Evolutionary conservation across 768 basidiomycete species (phyloP).

Genomic region (Pulveroboletus ravenelii): DNA sequence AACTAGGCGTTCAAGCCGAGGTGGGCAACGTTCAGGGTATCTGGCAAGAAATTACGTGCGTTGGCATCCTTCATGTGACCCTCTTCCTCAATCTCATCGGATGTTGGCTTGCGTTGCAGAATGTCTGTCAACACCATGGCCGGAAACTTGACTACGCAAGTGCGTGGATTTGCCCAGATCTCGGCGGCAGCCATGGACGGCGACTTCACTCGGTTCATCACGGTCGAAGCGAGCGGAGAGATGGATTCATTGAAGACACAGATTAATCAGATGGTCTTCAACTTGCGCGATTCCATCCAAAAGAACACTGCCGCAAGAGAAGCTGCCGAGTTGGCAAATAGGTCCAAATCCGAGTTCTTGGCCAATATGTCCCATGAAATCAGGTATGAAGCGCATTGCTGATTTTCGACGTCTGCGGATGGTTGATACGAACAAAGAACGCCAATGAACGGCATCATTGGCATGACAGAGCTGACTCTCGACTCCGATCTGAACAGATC

Average conservation of each 20-base stretch:
- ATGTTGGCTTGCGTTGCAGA: conserved; percentile 35
- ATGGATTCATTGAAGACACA: conserved; percentile 99
- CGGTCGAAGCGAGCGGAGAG: conserved; percentile 96
- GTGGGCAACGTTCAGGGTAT: conserved; percentile 96
- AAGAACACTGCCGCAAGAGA: conserved; percentile 98
- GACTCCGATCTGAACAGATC: conserved; percentile 93
- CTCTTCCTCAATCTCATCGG: neutral
- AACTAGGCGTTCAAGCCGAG: conserved; percentile 95
- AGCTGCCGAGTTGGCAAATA: conserved; percentile 96
- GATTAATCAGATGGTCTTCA: conserved; percentile 99
- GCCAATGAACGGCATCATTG: conserved; percentile 99
- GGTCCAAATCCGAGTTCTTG: conserved; percentile 95
- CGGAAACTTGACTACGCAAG: conserved; percentile 93
- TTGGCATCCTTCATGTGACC: conserved; percentile 9
- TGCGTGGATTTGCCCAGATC: conserved; percentile 98
- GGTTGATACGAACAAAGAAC: conserved; percentile 52
- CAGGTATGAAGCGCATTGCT: conserved; percentile 49
- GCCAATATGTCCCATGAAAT: conserved; percentile 99
- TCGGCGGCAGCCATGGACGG: conserved; percentile 98
- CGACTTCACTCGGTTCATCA: conserved; percentile 98
- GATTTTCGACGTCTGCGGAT: neutral
- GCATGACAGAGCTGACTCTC: conserved; percentile 98
- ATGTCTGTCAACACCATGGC: conserved; percentile 98
- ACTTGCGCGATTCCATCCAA: conserved; percentile 92
- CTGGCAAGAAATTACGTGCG: conserved; percentile 98